These are phyloP conservation scores for Candida andamanensis DNA, from an alignment of 805 yeast genomes.

Conservation along the genomic window DNA sequence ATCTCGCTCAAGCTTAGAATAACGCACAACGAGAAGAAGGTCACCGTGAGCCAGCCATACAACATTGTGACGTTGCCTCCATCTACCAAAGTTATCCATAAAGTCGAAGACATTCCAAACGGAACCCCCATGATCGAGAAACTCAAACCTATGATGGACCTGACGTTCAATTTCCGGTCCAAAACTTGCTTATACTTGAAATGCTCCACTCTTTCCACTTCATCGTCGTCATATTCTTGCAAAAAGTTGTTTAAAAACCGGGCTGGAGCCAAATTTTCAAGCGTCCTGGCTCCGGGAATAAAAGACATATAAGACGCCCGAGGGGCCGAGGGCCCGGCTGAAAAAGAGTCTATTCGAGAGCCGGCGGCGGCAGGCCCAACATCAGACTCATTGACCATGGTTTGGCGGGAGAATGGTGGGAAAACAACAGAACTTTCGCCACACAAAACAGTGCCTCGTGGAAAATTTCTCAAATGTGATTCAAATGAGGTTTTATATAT, in stretches of 20 bases:
- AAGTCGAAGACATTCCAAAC: constrained; percentile 67
- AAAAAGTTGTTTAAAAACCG: constrained; percentile 7
- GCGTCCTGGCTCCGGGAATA: constrained; percentile 3
- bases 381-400: too few species aligned
- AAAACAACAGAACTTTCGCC: too few species aligned
- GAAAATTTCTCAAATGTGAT: too few species aligned
- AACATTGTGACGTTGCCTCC: constrained; percentile 76
- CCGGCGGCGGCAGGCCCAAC: too few species aligned
- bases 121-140: constrained; percentile 82
- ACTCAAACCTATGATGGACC: constrained; percentile 72
- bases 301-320: constrained; percentile 9
- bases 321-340: constrained; percentile 4
- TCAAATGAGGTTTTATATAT: too few species aligned
- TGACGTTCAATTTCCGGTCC: constrained; percentile 60
- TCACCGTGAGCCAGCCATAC: constrained; percentile 69
- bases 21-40: constrained; percentile 57
- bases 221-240: constrained; percentile 36
- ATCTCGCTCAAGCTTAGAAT: constrained; percentile 74
- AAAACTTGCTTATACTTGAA: constrained; percentile 71
- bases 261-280: constrained; percentile 10
- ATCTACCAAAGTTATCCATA: constrained; percentile 65
- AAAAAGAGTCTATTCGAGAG: too few species aligned
- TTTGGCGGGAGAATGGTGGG: too few species aligned
- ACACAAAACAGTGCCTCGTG: too few species aligned
- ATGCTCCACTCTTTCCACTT: constrained; percentile 57